Evolutionary conservation across 805 yeast genomes (phyloP).

Genomic region (Jamesozyma rosinii): DNA sequence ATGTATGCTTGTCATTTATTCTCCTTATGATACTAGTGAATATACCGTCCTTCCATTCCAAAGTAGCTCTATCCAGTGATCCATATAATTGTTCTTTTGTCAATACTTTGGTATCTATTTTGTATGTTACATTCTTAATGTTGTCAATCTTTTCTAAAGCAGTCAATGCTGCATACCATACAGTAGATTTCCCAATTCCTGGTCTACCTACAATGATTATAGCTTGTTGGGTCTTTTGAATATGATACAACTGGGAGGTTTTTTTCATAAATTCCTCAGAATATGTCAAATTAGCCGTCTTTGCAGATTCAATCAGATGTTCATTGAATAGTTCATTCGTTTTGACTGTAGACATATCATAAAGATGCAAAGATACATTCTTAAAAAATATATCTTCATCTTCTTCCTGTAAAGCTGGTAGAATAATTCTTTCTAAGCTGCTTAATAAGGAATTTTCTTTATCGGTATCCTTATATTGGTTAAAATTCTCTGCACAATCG

Average conservation of each 20-base stretch:
- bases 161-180: conserved; percentile 41
- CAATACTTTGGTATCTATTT: conserved; percentile 69
- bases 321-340: conserved; percentile 9
- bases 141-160: conserved; percentile 34
- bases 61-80: conserved; percentile 55
- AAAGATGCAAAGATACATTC: not conserved
- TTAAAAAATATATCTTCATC: conserved; percentile 4
- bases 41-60: conserved; percentile 91
- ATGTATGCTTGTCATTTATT: conserved; percentile 27
- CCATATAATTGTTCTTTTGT: conserved; percentile 65
- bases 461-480: not conserved
- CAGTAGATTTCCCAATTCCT: conserved; percentile 62
- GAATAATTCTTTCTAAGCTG: conserved; percentile 27
- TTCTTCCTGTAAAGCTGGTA: conserved; percentile 4
- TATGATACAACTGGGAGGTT: conserved; percentile 50
- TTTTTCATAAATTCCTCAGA: conserved; percentile 44
- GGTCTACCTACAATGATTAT: conserved; percentile 70
- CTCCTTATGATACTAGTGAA: conserved; percentile 59
- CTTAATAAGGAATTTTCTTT: not conserved
- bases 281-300: conserved; percentile 26
- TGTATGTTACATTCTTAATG: conserved; percentile 33
- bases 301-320: conserved; percentile 26
- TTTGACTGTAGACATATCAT: too few relatives aligned
- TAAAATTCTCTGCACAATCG: conserved; percentile 39
- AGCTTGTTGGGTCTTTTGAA: conserved; percentile 63